These are phyloP conservation scores for Bretschneidera sinensis DNA, from an alignment of 345 rosid genomes.

Conservation along the genomic window DNA sequence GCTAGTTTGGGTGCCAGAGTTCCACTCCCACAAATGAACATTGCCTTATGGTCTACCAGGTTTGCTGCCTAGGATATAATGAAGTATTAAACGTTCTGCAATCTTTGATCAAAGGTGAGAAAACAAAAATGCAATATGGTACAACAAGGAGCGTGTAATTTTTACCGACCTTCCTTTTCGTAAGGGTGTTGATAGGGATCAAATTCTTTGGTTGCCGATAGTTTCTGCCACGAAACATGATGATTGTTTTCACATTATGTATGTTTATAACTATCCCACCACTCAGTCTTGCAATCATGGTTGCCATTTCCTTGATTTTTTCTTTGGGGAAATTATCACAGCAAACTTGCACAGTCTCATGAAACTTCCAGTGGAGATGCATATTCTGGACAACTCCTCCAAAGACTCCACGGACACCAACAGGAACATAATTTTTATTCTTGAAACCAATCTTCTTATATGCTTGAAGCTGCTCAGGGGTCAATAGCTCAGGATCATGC, in stretches of 20 bases:
- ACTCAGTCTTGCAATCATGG: constrained; percentile 82
- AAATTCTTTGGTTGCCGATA: constrained; percentile 91
- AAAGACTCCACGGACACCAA: constrained; percentile 97
- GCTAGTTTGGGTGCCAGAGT: neutral
- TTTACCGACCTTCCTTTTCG: constrained; percentile 77
- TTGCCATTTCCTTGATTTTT: constrained; percentile 92
- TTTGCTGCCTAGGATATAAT: neutral
- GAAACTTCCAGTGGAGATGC: constrained; percentile 99
- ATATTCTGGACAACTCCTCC: constrained; percentile 97
- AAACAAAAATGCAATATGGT: constrained; percentile 2
- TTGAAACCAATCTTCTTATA: constrained; percentile 83
- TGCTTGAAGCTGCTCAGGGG: constrained; percentile 80
- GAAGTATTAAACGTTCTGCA: neutral
- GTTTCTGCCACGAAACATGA: constrained; percentile 98
- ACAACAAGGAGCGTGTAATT: neutral
- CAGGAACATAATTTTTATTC: constrained; percentile 91
- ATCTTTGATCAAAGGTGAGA: neutral
- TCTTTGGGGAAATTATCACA: constrained; percentile 94
- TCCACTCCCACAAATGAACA: neutral
- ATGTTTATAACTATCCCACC: constrained; percentile 84
- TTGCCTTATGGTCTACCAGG: neutral
- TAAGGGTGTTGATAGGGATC: constrained; percentile 92
- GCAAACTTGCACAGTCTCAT: constrained; percentile 95
- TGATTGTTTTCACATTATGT: constrained; percentile 86
- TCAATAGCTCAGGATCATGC: constrained; percentile 90